Evolutionary conservation across 129 eudicot genomes (phyloP).

Genomic region (Daucus carota): DNA sequence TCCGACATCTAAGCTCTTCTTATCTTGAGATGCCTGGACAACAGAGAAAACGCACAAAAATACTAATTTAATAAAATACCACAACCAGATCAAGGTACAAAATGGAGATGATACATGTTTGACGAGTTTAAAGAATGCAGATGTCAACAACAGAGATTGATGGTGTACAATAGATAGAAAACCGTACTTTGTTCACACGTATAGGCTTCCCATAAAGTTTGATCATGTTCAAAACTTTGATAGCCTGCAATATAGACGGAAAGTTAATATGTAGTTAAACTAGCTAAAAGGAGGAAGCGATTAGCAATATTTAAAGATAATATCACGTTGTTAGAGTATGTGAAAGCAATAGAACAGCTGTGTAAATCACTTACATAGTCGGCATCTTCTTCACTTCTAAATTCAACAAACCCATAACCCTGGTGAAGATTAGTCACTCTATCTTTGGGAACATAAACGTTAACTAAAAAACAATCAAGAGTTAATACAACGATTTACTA

Average conservation of each 20-base stretch:
- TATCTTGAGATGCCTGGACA: conserved; percentile 91
- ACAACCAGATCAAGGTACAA: background rate
- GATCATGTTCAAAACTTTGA: conserved; percentile 94
- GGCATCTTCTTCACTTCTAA: conserved; percentile 98
- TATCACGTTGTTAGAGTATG: conserved; percentile 6
- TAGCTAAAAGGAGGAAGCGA: background rate
- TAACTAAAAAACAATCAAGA: conserved; percentile 31
- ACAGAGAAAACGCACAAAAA: background rate
- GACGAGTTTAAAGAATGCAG: background rate
- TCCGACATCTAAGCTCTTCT: conserved; percentile 99
- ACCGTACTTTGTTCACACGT: conserved; percentile 78
- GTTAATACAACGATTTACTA: background rate
- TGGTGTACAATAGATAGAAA: background rate
- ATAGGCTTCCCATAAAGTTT: conserved; percentile 88
- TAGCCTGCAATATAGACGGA: conserved; percentile 53
- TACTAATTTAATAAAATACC: background rate
- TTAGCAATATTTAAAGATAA: background rate
- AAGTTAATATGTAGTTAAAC: background rate
- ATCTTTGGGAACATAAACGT: conserved; percentile 96
- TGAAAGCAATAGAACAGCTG: background rate
- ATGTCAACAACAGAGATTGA: background rate
- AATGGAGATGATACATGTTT: background rate
- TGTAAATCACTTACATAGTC: conserved; percentile 75
- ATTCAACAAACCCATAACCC: conserved; percentile 98
- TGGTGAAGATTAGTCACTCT: conserved; percentile 97